Evolutionary conservation across 148 eudicot genomes (phyloP), one percentile per base, ranked within the genome.

Genomic region (Chenopodium berlandieri): DNA sequence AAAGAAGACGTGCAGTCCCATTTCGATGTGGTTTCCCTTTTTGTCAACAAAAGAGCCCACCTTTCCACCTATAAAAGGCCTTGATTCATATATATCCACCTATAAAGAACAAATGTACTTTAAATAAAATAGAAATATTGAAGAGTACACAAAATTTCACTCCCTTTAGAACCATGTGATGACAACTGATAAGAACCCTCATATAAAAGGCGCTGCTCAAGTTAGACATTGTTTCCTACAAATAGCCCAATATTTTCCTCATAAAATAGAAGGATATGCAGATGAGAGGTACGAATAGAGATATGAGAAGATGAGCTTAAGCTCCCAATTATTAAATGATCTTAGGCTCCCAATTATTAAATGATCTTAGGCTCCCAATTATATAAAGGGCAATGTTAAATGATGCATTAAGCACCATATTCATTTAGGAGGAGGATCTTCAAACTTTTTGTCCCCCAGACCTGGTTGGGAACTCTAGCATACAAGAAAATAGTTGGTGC

Each of bases 1-100:
- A 82, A 96, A 96, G 89, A 96, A 96, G 63, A 96, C 99, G 83
- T 96, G 99, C 77, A 96, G 83, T 76, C 99, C 99, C 99, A 96
- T 96, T 84, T 96, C 99, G 75, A 96, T 87, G 84, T 96, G 99
- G 75, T 96, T 96, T 82, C 99, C 99, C 58, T 82, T 84, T 91
- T 78, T 94, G 86, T 96, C 99, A 80, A 94, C 93, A 82, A 92
- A 96, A 20, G 99, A 96, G 62, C 99, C 99, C 79, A 94, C 99
- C 86, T 96, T 96, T 56, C 99, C 99, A 67, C 99, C 99, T 82
- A 96, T 92, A 81, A 96, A 96, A 82, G 94, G 40, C 92, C 99
- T 91, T 46, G 99, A 94, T 80, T 96, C 99, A 79, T 94, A 96
- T 82, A 96, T 94, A 79, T 96, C 99, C 83, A 96, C 99, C 99